Conservation (phyloP, 1,284 basidiomycete species). For the Violaceomyces palustris region DNA sequence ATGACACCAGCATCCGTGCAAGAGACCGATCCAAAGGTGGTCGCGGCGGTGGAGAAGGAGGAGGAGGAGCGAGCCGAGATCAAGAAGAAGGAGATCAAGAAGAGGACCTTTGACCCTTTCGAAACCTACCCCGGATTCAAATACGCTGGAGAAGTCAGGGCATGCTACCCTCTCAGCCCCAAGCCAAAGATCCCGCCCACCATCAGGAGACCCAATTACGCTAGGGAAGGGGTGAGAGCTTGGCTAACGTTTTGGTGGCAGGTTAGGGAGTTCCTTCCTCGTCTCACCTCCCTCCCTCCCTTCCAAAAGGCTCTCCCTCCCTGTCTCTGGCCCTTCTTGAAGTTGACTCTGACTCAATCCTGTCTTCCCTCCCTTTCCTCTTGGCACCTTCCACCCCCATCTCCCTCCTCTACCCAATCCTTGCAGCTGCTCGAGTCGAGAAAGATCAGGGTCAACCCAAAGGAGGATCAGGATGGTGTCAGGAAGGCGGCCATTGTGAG, state of each 20-base stretch:
- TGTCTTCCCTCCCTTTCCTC: slow-evolving; percentile 17
- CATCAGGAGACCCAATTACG: slow-evolving; percentile 50
- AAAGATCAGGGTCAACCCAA: slow-evolving; percentile 44
- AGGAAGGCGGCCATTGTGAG: slow-evolving; percentile 34
- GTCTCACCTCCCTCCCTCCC: too few relatives aligned
- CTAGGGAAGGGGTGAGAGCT: slow-evolving; percentile 48
- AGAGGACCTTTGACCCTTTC: slow-evolving; percentile 47
- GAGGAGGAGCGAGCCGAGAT: slow-evolving; percentile 1
- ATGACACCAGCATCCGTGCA: too few relatives aligned
- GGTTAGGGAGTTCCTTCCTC: slow-evolving; percentile 13
- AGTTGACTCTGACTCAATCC: too few relatives aligned
- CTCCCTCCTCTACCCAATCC: neutral
- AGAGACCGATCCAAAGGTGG: too few relatives aligned
- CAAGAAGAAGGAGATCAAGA: neutral
- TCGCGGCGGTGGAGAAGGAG: too few relatives aligned
- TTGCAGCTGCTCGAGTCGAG: slow-evolving; percentile 40
- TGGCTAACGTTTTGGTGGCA: slow-evolving; percentile 32
- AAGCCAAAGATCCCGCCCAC: slow-evolving; percentile 43
- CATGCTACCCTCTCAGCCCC: slow-evolving; percentile 46
- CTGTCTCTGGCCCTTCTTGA: too few relatives aligned
- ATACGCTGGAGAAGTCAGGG: slow-evolving; percentile 41
- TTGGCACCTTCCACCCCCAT: slow-evolving; percentile 1
- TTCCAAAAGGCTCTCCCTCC: too few relatives aligned
- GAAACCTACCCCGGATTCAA: slow-evolving; percentile 30
- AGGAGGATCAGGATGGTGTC: slow-evolving; percentile 44